A percentile compares a stretch with the other conserved stretches of the same genome.
Evolutionary conservation across 2,329 filamentous ascomycete genomes (phyloP).

Genomic region (Aspergillus uvarum): DNA sequence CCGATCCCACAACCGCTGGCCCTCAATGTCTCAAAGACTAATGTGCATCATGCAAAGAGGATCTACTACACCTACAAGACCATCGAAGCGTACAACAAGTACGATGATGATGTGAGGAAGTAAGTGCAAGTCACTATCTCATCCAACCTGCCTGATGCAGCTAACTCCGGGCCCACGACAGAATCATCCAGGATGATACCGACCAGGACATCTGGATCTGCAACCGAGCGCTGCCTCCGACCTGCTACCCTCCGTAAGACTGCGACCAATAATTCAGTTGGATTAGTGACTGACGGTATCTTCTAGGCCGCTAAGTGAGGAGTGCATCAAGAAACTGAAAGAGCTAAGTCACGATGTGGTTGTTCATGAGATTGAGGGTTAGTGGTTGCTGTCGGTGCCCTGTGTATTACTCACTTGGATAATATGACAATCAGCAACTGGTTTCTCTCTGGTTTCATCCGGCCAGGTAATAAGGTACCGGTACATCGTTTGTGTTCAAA

Average conservation of each 20-base stretch:
- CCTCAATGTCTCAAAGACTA: too few species aligned
- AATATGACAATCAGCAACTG: too few species aligned
- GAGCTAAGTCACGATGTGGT: background rate
- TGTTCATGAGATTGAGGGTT: too few species aligned
- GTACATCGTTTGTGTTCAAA: too few species aligned
- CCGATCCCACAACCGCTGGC: too few species aligned
- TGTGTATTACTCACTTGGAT: too few species aligned
- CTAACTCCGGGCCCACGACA: background rate
- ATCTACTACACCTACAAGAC: background rate
- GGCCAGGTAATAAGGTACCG: too few species aligned
- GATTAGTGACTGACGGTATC: background rate
- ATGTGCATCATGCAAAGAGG: background rate
- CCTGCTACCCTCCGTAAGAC: conserved; percentile 4
- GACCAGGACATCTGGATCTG: background rate
- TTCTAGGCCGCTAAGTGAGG: background rate
- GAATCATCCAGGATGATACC: background rate
- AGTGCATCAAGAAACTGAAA: background rate
- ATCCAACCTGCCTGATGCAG: too few species aligned
- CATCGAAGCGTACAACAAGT: background rate
- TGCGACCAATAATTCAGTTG: background rate
- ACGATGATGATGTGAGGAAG: background rate
- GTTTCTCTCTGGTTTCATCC: too few species aligned
- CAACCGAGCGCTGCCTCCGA: conserved; percentile 1
- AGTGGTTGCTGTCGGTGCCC: too few species aligned
- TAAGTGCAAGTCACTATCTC: background rate